These are phyloP conservation scores for Silybum marianum DNA, from an alignment of 129 eudicot genomes.

Conservation along the genomic window DNA sequence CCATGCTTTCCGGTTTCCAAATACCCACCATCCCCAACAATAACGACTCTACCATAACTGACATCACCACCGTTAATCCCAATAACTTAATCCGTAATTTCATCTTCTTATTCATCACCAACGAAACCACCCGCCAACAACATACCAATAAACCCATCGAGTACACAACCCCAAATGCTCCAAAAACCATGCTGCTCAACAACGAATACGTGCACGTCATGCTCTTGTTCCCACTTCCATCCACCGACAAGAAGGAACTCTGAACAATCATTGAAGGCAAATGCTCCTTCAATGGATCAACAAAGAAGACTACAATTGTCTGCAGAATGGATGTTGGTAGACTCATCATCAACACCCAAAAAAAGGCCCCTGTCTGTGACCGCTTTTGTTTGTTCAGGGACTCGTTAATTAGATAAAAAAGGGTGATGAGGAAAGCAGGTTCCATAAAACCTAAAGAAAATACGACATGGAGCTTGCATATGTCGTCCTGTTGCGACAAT, in stretches of 20 bases:
- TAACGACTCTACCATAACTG: slow-evolving; percentile 42
- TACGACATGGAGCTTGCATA: slow-evolving; percentile 51
- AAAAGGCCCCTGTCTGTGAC: background rate
- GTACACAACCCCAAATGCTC: slow-evolving; percentile 40
- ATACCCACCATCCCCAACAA: slow-evolving; percentile 38
- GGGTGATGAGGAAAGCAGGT: slow-evolving; percentile 56
- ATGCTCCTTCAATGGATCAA: slow-evolving; percentile 28
- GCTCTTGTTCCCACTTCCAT: slow-evolving; percentile 13
- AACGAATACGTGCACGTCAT: slow-evolving; percentile 53
- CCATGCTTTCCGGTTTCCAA: slow-evolving; percentile 36
- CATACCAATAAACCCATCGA: slow-evolving; percentile 34
- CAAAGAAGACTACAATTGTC: slow-evolving; percentile 27
- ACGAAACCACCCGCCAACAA: slow-evolving; percentile 47
- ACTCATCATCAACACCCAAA: slow-evolving; percentile 22
- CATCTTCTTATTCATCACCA: slow-evolving; percentile 54
- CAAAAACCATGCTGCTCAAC: slow-evolving; percentile 39
- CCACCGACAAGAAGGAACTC: slow-evolving; percentile 28
- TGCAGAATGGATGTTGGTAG: slow-evolving; percentile 36
- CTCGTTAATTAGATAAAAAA: slow-evolving; percentile 45
- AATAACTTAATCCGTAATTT: slow-evolving; percentile 38
- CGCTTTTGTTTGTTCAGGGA: slow-evolving; percentile 34
- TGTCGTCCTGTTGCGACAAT: slow-evolving; percentile 28
- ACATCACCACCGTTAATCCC: slow-evolving; percentile 33
- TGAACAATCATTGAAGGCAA: slow-evolving; percentile 33
- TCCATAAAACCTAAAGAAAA: slow-evolving; percentile 56